Evolutionary conservation across 352 stramenopile species (phyloP).

Genomic region (Pythium dissotocum): DNA sequence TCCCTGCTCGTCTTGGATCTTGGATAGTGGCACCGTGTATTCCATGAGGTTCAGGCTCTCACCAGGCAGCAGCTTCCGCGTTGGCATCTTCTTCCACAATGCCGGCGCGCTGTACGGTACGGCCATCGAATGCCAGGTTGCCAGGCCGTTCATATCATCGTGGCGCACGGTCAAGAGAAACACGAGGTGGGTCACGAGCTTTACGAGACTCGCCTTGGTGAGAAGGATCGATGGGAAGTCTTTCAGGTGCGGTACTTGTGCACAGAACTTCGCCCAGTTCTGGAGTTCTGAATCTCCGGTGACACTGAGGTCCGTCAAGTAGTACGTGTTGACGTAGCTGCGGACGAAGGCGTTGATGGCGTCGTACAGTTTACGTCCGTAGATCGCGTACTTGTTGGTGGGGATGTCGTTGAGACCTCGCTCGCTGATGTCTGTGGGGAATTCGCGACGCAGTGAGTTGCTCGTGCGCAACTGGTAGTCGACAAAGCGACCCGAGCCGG

Average conservation of each 20-base stretch:
- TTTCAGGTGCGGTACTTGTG: constrained; percentile 31
- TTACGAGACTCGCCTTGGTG: constrained; percentile 21
- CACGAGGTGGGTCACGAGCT: constrained; percentile 39
- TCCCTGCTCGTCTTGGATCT: background rate
- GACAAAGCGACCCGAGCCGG: constrained; percentile 30
- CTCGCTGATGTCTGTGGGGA: constrained; percentile 7
- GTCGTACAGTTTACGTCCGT: constrained; percentile 7
- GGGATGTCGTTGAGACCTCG: constrained; percentile 25
- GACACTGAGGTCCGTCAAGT: constrained; percentile 27
- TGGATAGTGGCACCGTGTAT: constrained; percentile 3
- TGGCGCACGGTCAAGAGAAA: constrained; percentile 44
- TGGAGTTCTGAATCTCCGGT: constrained; percentile 42
- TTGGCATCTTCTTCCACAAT: constrained; percentile 28
- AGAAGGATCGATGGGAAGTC: constrained; percentile 35
- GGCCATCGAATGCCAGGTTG: constrained; percentile 36
- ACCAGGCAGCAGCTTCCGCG: constrained; percentile 3
- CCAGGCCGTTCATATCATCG: constrained; percentile 47
- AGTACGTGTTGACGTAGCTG: constrained; percentile 41
- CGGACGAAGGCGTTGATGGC: constrained; percentile 41
- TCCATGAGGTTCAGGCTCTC: constrained; percentile 9
- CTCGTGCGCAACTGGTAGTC: background rate
- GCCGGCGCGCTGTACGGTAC: constrained; percentile 16
- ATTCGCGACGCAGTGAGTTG: constrained; percentile 3
- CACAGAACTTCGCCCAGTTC: constrained; percentile 35
- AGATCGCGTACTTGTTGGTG: constrained; percentile 19